phyloP scores from a whole-genome alignment of 805 yeast genomes.

The Zygotorulaspora sp. region DNA sequence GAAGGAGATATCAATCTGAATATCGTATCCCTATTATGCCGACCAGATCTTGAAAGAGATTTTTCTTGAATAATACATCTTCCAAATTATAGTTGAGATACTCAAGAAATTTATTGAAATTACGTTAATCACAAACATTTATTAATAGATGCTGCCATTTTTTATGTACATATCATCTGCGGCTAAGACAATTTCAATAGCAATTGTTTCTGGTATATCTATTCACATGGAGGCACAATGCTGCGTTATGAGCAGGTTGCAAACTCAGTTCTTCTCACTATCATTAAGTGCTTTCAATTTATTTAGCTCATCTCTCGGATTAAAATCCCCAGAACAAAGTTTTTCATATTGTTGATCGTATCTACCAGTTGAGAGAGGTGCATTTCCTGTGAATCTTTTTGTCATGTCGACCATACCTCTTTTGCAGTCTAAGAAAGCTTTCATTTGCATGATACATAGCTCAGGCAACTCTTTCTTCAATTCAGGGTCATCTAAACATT shows the following conservation, averaged over 20 bases:
- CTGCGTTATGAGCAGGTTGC: not conserved
- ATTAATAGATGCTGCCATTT: too few relatives aligned
- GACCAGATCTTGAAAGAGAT: too few relatives aligned
- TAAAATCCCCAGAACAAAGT: conserved; percentile 73
- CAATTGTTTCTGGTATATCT: too few relatives aligned
- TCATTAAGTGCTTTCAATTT: conserved; percentile 63
- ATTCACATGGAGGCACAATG: too few relatives aligned
- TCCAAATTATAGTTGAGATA: not conserved
- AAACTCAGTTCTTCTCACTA: conserved; percentile 37
- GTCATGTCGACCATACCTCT: conserved; percentile 88
- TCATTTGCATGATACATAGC: conserved; percentile 77
- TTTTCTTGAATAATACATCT: too few relatives aligned
- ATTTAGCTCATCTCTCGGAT: conserved; percentile 73
- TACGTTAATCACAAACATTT: not conserved
- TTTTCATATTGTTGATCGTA: conserved; percentile 84
- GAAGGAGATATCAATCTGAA: too few relatives aligned
- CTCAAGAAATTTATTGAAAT: too few relatives aligned
- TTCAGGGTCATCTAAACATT: conserved; percentile 79
- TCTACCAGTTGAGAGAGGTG: conserved; percentile 86
- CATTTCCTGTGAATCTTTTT: conserved; percentile 89
- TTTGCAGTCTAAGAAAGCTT: conserved; percentile 84
- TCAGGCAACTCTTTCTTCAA: conserved; percentile 76
- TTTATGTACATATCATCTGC: too few relatives aligned
- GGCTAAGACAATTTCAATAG: too few relatives aligned
- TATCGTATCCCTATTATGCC: too few relatives aligned